Evolutionary conservation across 257 asterid genomes (phyloP).

Genomic region (Solanum stenotomum): DNA sequence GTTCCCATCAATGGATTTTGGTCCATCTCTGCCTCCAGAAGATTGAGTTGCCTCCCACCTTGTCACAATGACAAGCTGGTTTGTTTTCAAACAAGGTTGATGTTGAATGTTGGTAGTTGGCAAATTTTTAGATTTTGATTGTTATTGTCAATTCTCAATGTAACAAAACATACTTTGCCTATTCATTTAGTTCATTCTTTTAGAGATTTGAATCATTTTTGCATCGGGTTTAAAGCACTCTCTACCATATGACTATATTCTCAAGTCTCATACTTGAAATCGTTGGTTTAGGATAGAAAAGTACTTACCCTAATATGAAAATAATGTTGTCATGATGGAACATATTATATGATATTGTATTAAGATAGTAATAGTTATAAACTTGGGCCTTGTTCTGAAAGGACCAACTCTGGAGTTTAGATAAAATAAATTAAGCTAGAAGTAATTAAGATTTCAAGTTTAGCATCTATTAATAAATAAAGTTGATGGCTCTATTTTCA

Average conservation of each 20-base stretch:
- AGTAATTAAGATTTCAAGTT: no score
- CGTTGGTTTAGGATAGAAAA: neutral
- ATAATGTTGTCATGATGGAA: neutral
- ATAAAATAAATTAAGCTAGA: neutral
- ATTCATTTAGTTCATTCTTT: slow-evolving; percentile 54
- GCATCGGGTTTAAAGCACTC: neutral
- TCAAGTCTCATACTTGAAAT: neutral
- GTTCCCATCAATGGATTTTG: slow-evolving; percentile 70
- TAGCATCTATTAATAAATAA: neutral
- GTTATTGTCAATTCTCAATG: slow-evolving; percentile 12
- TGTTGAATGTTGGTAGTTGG: neutral
- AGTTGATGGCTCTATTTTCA: neutral
- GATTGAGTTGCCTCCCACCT: slow-evolving; percentile 32
- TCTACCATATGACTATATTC: neutral
- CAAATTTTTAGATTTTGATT: neutral
- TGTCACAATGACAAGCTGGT: slow-evolving; percentile 11
- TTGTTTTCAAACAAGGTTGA: neutral
- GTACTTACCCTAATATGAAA: neutral
- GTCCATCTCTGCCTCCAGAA: slow-evolving; percentile 27
- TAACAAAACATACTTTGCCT: slow-evolving; percentile 11
- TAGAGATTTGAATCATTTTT: slow-evolving; percentile 3
- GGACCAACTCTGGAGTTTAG: neutral
- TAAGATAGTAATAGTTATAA: neutral
- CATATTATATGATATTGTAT: neutral
- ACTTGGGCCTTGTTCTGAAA: neutral